Percentiles rank a stretch among this genome's conserved stretches.
These are phyloP conservation scores for Botrytis cinerea DNA, from an alignment of 2,329 filamentous ascomycete genomes.

Conservation along the genomic window DNA sequence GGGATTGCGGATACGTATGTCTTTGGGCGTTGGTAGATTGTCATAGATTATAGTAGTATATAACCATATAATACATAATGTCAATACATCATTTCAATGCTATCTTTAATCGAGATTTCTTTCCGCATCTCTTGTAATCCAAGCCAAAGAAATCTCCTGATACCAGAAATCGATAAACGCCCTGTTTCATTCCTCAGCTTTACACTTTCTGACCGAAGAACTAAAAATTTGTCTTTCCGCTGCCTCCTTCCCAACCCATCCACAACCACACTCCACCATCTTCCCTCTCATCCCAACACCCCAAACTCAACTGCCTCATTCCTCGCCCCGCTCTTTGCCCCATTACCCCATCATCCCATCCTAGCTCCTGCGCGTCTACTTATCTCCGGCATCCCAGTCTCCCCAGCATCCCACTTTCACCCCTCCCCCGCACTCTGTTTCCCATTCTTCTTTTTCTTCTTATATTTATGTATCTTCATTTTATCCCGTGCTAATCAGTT, in stretches of 20 bases:
- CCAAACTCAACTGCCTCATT: not conserved
- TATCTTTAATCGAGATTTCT: not conserved
- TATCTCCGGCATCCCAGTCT: not conserved
- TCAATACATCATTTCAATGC: not conserved
- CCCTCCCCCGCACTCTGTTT: too few relatives aligned
- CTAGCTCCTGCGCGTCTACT: not conserved
- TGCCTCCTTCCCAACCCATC: too few relatives aligned
- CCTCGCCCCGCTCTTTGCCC: not conserved
- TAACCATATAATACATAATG: constrained; percentile 7
- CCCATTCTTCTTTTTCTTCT: not conserved
- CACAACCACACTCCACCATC: too few relatives aligned
- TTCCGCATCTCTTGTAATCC: too few relatives aligned
- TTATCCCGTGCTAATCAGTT: too few relatives aligned
- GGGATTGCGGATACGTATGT: not conserved
- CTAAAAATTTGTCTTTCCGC: too few relatives aligned
- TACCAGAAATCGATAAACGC: not conserved
- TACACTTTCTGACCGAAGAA: not conserved
- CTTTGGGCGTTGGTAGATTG: not conserved
- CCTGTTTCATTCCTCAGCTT: not conserved
- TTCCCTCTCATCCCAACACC: too few relatives aligned
- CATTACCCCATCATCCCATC: not conserved
- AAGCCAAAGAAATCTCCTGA: not conserved
- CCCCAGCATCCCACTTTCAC: not conserved
- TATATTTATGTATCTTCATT: not conserved
- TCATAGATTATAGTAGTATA: not conserved